Percentiles rank a stretch among this genome's conserved stretches.
Evolutionary conservation across 148 eudicot species (phyloP).

Genomic region (Beta vulgaris): DNA sequence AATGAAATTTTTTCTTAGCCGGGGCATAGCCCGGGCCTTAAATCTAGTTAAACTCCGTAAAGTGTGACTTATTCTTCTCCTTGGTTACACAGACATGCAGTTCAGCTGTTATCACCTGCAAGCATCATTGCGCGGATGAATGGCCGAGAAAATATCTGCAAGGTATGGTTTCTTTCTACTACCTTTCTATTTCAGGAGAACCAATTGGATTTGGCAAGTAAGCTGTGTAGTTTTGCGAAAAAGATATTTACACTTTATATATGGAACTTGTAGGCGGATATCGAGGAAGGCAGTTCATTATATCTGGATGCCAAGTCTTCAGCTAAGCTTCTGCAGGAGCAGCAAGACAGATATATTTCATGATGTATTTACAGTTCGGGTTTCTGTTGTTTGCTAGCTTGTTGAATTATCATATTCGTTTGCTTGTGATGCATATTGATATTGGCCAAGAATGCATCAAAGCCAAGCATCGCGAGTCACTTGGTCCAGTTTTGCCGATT

Average conservation of each 20-base stretch:
- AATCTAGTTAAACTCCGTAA: too few relatives aligned
- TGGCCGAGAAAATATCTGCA: constrained; percentile 92
- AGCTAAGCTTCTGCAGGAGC: constrained; percentile 92
- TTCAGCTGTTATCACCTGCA: constrained; percentile 85
- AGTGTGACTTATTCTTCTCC: neutral
- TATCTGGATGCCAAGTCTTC: constrained; percentile 94
- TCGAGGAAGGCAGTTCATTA: constrained; percentile 73
- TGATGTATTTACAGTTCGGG: constrained; percentile 26
- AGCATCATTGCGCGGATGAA: constrained; percentile 85
- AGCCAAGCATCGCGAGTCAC: neutral
- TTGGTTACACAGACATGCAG: constrained; percentile 68
- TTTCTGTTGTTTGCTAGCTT: constrained; percentile 1
- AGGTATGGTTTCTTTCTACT: constrained; percentile 45
- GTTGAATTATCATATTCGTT: constrained; percentile 1
- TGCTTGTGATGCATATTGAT: neutral
- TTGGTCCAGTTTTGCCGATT: constrained; percentile 6
- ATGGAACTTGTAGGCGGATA: constrained; percentile 61
- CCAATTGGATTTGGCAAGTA: neutral
- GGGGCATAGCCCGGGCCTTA: too few relatives aligned
- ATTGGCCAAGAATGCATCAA: neutral
- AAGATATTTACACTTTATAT: neutral
- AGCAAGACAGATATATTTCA: constrained; percentile 90
- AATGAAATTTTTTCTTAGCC: too few relatives aligned
- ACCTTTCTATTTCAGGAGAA: neutral
- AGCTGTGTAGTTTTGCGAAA: neutral